phyloP scores from a whole-genome alignment of 176 grass and related monocot species.

The Dactylis glomerata region DNA sequence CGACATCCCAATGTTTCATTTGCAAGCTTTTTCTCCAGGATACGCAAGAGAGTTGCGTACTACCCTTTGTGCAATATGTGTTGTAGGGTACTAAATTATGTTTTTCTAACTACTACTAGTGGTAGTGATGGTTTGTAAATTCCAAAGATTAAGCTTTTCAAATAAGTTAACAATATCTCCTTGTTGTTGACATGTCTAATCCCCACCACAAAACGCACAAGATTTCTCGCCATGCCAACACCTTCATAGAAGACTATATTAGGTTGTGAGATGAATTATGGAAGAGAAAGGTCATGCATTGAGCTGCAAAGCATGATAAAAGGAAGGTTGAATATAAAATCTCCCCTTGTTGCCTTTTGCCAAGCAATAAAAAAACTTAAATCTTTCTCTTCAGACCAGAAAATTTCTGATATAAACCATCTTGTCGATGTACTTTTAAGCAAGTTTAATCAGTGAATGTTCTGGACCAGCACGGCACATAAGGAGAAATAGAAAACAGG shows the following conservation, averaged over 20 bases:
- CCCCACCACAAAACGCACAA: neutral
- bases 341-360: neutral
- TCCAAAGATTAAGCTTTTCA: neutral
- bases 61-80: neutral
- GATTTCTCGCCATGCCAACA: no score
- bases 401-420: neutral
- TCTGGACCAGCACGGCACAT: neutral
- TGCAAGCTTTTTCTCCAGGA: neutral
- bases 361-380: neutral
- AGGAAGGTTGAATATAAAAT: neutral
- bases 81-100: conserved; percentile 21
- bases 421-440: neutral
- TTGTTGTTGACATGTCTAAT: neutral
- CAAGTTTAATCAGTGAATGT: neutral
- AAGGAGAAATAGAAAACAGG: neutral
- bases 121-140: conserved; percentile 6
- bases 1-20: neutral
- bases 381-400: neutral
- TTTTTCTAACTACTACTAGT: neutral
- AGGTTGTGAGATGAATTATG: neutral
- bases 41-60: neutral
- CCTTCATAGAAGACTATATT: no score
- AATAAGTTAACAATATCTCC: neutral
- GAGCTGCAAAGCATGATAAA: neutral
- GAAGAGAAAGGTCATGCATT: neutral